phyloP scores from a whole-genome alignment of 2,329 filamentous ascomycete genomes.

The Clathrospora elynae region DNA sequence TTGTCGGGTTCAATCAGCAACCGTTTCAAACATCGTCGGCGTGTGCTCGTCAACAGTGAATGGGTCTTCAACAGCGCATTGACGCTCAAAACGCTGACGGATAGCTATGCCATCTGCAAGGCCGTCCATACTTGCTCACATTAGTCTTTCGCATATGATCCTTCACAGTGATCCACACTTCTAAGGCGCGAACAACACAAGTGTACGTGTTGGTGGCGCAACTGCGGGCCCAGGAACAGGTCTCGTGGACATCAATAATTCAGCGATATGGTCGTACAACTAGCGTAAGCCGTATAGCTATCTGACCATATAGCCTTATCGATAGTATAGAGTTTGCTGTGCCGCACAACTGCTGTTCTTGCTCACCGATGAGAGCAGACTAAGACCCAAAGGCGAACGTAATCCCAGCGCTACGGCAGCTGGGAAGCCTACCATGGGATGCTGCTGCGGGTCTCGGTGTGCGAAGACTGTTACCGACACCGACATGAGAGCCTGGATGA shows the following conservation, averaged over 20 bases:
- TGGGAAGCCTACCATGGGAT: constrained; percentile 4
- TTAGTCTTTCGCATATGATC: not conserved
- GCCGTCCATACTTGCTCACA: constrained; percentile 1
- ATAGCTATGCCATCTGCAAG: too few relatives aligned
- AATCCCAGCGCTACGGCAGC: constrained; percentile 10
- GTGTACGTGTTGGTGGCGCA: constrained; percentile 20
- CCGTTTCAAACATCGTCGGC: too few relatives aligned
- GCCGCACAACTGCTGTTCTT: constrained; percentile 7
- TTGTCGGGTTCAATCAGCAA: too few relatives aligned
- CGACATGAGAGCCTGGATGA: too few relatives aligned
- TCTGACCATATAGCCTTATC: constrained; percentile 8
- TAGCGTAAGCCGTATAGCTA: not conserved
- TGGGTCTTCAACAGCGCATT: too few relatives aligned
- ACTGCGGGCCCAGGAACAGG: constrained; percentile 6
- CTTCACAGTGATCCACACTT: constrained; percentile 3
- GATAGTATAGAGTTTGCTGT: constrained; percentile 11
- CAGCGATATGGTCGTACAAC: constrained; percentile 4
- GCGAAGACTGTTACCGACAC: too few relatives aligned
- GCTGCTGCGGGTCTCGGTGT: too few relatives aligned
- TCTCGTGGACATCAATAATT: constrained; percentile 11
- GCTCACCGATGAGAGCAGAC: constrained; percentile 8
- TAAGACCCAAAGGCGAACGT: constrained; percentile 7
- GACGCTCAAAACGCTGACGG: too few relatives aligned
- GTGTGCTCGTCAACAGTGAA: too few relatives aligned
- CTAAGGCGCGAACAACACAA: too few relatives aligned